Conservation (phyloP, 2,329 filamentous ascomycete species). For the Paramyrothecium sp. region DNA sequence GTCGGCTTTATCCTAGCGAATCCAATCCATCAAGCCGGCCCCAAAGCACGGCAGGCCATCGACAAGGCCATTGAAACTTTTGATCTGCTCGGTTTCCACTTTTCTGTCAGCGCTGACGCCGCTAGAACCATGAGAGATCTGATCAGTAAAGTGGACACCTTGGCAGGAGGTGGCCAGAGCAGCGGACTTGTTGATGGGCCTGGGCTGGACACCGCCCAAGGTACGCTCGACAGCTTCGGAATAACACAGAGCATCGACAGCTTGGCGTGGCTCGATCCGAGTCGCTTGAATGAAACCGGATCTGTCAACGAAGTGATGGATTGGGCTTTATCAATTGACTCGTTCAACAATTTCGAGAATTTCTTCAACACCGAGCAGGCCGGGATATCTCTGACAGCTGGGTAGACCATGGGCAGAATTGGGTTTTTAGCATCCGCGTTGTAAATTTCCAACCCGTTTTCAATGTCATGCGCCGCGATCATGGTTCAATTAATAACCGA, state of each 20-base stretch:
- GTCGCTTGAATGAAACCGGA: slow-evolving; percentile 9
- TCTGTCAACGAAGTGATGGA: slow-evolving; percentile 21
- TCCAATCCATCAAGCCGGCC: slow-evolving; percentile 18
- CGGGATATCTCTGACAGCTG: too few species aligned
- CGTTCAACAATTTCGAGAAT: slow-evolving; percentile 20
- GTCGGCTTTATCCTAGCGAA: slow-evolving; percentile 30
- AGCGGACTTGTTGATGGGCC: not conserved
- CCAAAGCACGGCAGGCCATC: slow-evolving; percentile 23
- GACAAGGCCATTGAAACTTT: slow-evolving; percentile 34
- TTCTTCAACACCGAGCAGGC: slow-evolving; percentile 10
- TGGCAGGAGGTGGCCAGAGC: slow-evolving; percentile 6
- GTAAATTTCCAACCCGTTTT: too few species aligned
- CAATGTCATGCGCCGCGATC: too few species aligned
- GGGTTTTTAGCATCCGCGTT: too few species aligned
- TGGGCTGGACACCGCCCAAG: not conserved
- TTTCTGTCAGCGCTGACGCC: slow-evolving; percentile 36
- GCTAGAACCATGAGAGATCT: slow-evolving; percentile 33
- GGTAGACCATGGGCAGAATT: too few species aligned
- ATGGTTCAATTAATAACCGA: too few species aligned
- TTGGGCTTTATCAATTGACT: slow-evolving; percentile 23
- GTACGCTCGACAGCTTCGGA: not conserved
- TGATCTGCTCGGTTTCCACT: slow-evolving; percentile 32
- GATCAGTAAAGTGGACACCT: slow-evolving; percentile 15
- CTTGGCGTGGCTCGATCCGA: slow-evolving; percentile 19
- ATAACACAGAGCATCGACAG: slow-evolving; percentile 3